Base-by-base conservation (phyloP, 2,329 filamentous ascomycete genomes). In the Moelleriella libera region DNA sequence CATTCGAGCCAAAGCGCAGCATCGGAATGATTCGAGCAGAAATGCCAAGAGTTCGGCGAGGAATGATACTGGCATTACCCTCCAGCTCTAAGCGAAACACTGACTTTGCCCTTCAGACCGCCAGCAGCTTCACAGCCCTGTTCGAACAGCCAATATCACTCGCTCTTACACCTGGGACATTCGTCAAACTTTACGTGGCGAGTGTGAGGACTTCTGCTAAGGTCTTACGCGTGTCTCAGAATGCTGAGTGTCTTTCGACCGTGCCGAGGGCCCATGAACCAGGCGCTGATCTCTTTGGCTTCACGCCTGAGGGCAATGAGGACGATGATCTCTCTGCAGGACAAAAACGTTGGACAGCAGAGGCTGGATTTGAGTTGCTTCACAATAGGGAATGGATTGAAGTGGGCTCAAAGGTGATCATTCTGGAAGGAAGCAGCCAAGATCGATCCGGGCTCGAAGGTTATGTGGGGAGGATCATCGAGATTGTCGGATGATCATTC, bases 181-280 rank as follows among this genome's bases (percentile, higher is more conserved):
- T 83, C 34, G 81, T 89, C 5, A 88, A 94, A 31, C 77, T 90
- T 1, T 97, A 96, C 58, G 78, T 89, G 41, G 88, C 87, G 14
- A 96, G 88, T 58, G 82, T 97, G 11, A 77, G 90, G 7, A 84
- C 88, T 1, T 80, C 85, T 0, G 89, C 88, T 1, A 82, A 83
- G 50, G 78, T 97, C 1, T 61, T 84, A 30, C 74, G 75, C 32
- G 71, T 83, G 9, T 68, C 59, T 32, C 49, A 48, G 6, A 54
- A 54, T 47, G 53, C 54, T 32, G 52, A 50, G 6, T 55, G 55
- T 8, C 54, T 55, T 32, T 56, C 57, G 21, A 44, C 57, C 3
- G 55, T 59, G 29, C 54, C 49, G 48, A 57, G 51, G 45, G 58
- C 45, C 46, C 64, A 50, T 44, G 66, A 70, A 30, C 70, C 75